These are phyloP conservation scores for Penicillium verrucosum DNA, from an alignment of 2,329 filamentous ascomycete genomes.

Conservation along the genomic window DNA sequence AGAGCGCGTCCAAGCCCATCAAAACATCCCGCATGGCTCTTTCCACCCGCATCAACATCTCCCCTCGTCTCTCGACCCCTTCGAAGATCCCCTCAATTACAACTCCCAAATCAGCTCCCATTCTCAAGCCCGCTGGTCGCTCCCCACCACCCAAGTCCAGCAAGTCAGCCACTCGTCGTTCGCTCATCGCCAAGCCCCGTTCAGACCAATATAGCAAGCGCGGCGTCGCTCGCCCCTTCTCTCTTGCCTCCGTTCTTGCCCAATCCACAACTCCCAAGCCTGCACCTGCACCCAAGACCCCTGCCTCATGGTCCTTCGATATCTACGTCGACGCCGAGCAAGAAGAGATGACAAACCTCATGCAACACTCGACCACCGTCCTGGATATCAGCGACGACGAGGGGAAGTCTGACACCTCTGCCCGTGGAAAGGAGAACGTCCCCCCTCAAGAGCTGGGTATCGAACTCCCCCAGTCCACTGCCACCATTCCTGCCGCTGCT, in stretches of 20 bases:
- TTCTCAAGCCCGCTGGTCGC: constrained; percentile 71
- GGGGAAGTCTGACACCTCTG: constrained; percentile 53
- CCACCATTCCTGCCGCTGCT: constrained; percentile 23
- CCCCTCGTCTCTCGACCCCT: constrained; percentile 25
- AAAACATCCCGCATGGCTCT: constrained; percentile 47
- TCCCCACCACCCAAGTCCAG: constrained; percentile 72
- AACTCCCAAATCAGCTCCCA: constrained; percentile 50
- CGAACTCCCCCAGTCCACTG: constrained; percentile 50
- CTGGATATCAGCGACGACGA: constrained; percentile 91
- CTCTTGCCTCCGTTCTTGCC: constrained; percentile 70
- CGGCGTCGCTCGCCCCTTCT: constrained; percentile 63
- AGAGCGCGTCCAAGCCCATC: constrained; percentile 44
- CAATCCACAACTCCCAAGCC: constrained; percentile 53
- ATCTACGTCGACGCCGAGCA: constrained; percentile 91
- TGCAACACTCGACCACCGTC: constrained; percentile 83
- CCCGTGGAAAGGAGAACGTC: constrained; percentile 87
- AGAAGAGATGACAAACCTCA: constrained; percentile 85
- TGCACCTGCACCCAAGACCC: constrained; percentile 52
- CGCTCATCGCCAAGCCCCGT: constrained; percentile 62
- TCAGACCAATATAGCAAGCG: constrained; percentile 60
- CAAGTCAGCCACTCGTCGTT: constrained; percentile 66
- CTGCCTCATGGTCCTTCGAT: constrained; percentile 73
- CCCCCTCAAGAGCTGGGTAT: constrained; percentile 64
- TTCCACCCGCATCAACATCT: constrained; percentile 21
- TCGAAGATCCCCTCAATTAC: constrained; percentile 24